A percentile compares a stretch with the other conserved stretches of the same genome.
Conservation (phyloP, 2,329 filamentous ascomycete genomes). For the Monosporascus sp. region DNA sequence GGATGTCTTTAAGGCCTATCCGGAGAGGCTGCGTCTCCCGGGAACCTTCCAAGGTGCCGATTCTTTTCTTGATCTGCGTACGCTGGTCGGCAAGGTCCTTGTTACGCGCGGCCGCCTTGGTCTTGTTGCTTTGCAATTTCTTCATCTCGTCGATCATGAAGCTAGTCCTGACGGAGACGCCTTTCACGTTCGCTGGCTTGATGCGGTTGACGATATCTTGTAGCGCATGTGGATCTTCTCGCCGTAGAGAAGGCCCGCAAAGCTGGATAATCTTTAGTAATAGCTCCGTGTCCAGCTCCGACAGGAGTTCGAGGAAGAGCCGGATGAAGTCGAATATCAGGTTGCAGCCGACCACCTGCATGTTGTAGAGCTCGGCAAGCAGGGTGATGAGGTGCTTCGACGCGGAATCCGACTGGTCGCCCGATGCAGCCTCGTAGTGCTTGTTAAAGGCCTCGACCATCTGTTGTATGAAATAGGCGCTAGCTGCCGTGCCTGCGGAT, state of each 20-base stretch:
- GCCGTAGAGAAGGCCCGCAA: constrained; percentile 75
- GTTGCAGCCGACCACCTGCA: constrained; percentile 77
- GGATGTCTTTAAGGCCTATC: constrained; percentile 76
- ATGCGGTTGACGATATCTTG: constrained; percentile 84
- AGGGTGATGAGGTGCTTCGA: constrained; percentile 66
- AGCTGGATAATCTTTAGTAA: constrained; percentile 78
- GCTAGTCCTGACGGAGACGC: constrained; percentile 79
- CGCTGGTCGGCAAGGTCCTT: constrained; percentile 76
- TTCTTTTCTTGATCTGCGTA: constrained; percentile 79
- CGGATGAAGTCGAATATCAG: constrained; percentile 90
- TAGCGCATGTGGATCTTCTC: constrained; percentile 81
- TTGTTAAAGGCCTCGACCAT: constrained; percentile 70
- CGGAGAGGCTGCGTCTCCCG: constrained; percentile 66
- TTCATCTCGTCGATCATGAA: constrained; percentile 98
- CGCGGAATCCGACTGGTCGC: constrained; percentile 26
- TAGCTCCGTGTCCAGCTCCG: constrained; percentile 83
- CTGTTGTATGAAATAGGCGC: constrained; percentile 76
- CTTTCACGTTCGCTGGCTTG: constrained; percentile 64
- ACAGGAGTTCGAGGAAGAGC: constrained; percentile 66
- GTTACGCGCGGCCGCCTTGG: constrained; percentile 68
- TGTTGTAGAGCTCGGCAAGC: constrained; percentile 83
- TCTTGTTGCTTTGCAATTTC: constrained; percentile 88
- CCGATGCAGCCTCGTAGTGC: constrained; percentile 46
- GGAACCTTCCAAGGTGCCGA: constrained; percentile 67
- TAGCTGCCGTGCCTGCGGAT: constrained; percentile 81